Evolutionary conservation across 1,284 basidiomycete species (phyloP), one percentile per base, ranked within the genome.

Genomic region (Ganoderma resinaceum): DNA sequence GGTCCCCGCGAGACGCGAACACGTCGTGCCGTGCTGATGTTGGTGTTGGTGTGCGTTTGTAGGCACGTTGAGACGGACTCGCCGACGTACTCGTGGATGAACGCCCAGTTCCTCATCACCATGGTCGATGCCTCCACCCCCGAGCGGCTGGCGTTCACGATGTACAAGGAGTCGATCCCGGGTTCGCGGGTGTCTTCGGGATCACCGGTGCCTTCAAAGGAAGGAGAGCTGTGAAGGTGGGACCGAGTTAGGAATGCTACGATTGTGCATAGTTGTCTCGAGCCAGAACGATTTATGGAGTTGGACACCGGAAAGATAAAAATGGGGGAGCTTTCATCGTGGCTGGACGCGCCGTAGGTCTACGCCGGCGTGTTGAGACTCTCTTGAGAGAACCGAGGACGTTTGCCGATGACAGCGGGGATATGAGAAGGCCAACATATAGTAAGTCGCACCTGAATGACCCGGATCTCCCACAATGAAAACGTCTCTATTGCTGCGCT

Each of bases 61-160:
- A 58, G 57, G 57, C 57, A 58, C 18, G 57, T 58, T 33, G 57
- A 58, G n/a, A 58, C 57, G 57, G 57, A 58, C 57, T 58, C 57
- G 11, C 31, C 57, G 57, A 38, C 35, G 57, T 58, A 58, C 57
- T 58, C 57, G 26, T 58, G 57, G 35, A 58, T 37, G 57, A 58
- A 35, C 57, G 23, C n/a, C 35, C 37, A 58, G 33, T 58, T 58
- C 57, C 3, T 58, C 35, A 37, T 58, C 57, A n/a, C 12, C 35
- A n/a, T 9, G 31, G 12, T 58, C 20, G 20, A n/a, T 20, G n/a
- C 57, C 18, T 0, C 6, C 35, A 5, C 7, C n/a, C 35, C 20
- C 20, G 5, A 8, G 12, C 11, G 3, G 20, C 35, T 23, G 18
- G n/a, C 0, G 5, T 23, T 58, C 35, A 58, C 57, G 12, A 35